These are phyloP conservation scores for Eimeria nieschulzi DNA, from an alignment of 169 alveolate species.

Conservation along the genomic window DNA sequence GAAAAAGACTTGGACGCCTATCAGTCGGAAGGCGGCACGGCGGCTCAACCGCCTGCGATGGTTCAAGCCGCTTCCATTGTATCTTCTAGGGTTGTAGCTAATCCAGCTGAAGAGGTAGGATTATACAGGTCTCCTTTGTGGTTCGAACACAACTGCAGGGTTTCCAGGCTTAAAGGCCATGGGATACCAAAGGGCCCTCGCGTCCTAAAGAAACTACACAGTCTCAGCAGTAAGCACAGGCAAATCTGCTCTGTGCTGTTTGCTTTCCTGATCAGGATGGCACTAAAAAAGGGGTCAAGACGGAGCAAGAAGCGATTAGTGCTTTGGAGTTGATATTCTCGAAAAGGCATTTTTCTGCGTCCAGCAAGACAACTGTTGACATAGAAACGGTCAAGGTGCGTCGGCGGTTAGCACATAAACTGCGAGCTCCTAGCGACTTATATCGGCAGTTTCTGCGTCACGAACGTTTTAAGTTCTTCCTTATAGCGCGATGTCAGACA, in stretches of 20 bases:
- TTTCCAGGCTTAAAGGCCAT: too few relatives aligned
- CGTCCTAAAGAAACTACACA: too few relatives aligned
- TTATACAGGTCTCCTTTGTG: too few relatives aligned
- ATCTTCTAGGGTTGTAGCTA: slow-evolving; percentile 11
- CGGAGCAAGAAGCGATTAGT: slow-evolving; percentile 42
- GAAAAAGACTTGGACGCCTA: not conserved
- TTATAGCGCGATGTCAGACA: too few relatives aligned
- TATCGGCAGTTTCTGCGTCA: not conserved
- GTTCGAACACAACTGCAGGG: too few relatives aligned
- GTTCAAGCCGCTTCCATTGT: slow-evolving; percentile 50
- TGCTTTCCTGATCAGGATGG: too few relatives aligned
- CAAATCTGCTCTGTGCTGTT: too few relatives aligned
- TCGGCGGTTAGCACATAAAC: not conserved
- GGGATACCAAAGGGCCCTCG: too few relatives aligned
- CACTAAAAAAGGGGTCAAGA: not conserved
- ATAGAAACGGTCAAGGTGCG: slow-evolving; percentile 40
- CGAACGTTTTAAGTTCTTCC: too few relatives aligned
- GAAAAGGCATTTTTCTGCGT: not conserved
- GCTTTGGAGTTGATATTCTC: slow-evolving; percentile 55
- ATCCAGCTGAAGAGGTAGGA: slow-evolving; percentile 30
- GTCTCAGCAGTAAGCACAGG: too few relatives aligned
- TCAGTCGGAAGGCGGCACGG: not conserved
- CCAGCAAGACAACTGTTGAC: slow-evolving; percentile 49
- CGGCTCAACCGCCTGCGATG: slow-evolving; percentile 50
- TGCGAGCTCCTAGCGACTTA: not conserved